Percentiles rank a stretch among this genome's conserved stretches.
phyloP scores from a whole-genome alignment of 169 alveolate genomes.

The Plasmodium sp. region DNA sequence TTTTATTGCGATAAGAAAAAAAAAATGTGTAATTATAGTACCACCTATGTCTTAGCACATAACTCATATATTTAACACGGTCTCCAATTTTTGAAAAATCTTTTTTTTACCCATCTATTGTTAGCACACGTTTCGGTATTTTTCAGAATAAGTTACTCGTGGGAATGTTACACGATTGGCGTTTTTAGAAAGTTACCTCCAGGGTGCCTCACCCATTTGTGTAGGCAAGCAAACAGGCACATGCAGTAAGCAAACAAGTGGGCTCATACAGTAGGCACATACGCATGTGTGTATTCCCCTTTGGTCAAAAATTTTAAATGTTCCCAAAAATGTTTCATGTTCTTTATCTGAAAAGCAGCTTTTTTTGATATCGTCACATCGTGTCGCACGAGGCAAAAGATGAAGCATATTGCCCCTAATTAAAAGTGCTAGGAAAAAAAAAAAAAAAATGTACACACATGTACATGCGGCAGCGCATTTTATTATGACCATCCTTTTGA shows the following conservation, averaged over 20 bases:
- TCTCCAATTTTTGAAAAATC: not conserved
- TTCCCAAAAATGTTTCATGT: not conserved
- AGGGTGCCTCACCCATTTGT: not conserved
- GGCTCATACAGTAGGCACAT: not conserved
- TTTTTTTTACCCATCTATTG: not conserved
- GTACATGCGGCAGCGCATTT: not conserved
- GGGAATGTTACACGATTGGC: not conserved
- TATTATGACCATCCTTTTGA: not conserved
- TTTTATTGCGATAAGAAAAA: not conserved
- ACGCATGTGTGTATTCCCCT: not conserved
- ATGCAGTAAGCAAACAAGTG: too few species aligned
- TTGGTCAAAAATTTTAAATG: not conserved
- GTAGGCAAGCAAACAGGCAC: not conserved
- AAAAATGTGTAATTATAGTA: not conserved
- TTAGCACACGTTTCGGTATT: not conserved
- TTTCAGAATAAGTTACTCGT: not conserved
- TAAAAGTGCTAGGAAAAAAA: not conserved
- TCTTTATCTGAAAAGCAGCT: not conserved
- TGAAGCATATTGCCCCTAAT: not conserved
- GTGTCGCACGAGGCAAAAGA: not conserved
- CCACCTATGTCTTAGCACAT: not conserved
- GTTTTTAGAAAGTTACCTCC: conserved; percentile 4
- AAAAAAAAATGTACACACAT: not conserved
- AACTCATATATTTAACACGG: conserved; percentile 1
- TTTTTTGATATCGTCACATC: not conserved